Conservation (phyloP, 768 basidiomycete species). For the Hypholoma fasciculare region DNA sequence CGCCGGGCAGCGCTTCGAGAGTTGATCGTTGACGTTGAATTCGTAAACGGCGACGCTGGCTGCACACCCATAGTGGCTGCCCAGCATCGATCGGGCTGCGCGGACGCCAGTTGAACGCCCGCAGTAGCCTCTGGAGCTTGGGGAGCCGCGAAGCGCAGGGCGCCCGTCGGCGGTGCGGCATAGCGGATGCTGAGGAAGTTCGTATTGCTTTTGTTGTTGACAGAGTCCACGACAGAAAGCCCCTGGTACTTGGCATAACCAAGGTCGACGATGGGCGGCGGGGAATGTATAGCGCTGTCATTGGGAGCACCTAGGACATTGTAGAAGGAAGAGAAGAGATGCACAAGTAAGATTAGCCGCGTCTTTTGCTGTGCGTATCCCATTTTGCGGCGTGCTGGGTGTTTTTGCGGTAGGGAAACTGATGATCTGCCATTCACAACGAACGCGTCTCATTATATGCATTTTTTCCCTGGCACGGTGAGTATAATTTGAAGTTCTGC, state of each 20-base stretch:
- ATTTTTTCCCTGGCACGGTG: too few relatives aligned
- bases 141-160: slow-evolving; percentile 36
- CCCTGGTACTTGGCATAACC: background rate
- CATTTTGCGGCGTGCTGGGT: too few relatives aligned
- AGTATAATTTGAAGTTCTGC: too few relatives aligned
- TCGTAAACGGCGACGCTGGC: slow-evolving; percentile 30
- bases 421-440: too few relatives aligned
- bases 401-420: too few relatives aligned
- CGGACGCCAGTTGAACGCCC: slow-evolving; percentile 31
- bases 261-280: background rate
- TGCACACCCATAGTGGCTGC: slow-evolving; percentile 26
- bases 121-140: slow-evolving; percentile 24
- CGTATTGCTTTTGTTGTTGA: slow-evolving; percentile 21
- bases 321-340: too few relatives aligned
- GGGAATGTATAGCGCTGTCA: background rate
- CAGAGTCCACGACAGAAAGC: background rate
- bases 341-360: too few relatives aligned
- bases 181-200: slow-evolving; percentile 46
- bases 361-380: too few relatives aligned
- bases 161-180: slow-evolving; percentile 48
- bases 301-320: too few relatives aligned
- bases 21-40: background rate
- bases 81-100: slow-evolving; percentile 32
- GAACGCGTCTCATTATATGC: too few relatives aligned
- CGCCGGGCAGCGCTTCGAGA: too few relatives aligned